Percentiles rank a stretch among this genome's conserved stretches.
Evolutionary conservation across 345 rosid genomes (phyloP).

Genomic region (Leavenworthia alabamica): DNA sequence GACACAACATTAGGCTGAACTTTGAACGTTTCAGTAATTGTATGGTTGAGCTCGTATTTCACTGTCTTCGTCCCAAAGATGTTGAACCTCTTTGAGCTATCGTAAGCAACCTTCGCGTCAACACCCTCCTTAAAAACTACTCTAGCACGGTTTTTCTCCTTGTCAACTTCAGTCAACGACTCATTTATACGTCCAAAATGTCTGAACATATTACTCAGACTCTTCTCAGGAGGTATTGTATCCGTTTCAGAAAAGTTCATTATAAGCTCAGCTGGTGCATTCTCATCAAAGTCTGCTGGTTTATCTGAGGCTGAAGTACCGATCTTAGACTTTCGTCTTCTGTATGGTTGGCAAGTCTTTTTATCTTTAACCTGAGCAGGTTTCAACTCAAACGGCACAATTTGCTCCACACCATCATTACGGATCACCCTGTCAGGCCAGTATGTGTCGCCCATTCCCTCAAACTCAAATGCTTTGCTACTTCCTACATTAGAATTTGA

Average conservation of each 20-base stretch:
- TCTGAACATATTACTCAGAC: slow-evolving; percentile 67
- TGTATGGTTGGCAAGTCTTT: slow-evolving; percentile 50
- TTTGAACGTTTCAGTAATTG: slow-evolving; percentile 49
- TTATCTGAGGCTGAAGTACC: slow-evolving; percentile 33
- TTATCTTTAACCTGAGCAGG: slow-evolving; percentile 39
- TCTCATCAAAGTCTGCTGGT: slow-evolving; percentile 47
- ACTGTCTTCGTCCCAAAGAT: slow-evolving; percentile 58
- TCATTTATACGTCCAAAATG: slow-evolving; percentile 73
- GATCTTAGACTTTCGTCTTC: slow-evolving; percentile 52
- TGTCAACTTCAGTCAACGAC: slow-evolving; percentile 66
- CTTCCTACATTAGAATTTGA: slow-evolving; percentile 36
- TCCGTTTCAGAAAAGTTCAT: slow-evolving; percentile 63
- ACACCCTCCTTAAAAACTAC: slow-evolving; percentile 67
- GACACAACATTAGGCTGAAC: slow-evolving; percentile 14
- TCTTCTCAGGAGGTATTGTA: slow-evolving; percentile 65
- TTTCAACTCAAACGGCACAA: slow-evolving; percentile 54
- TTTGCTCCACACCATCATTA: slow-evolving; percentile 76
- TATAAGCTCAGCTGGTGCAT: slow-evolving; percentile 71
- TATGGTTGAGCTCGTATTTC: slow-evolving; percentile 59
- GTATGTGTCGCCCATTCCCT: slow-evolving; percentile 83
- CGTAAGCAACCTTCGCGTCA: slow-evolving; percentile 79
- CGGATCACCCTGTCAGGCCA: slow-evolving; percentile 88
- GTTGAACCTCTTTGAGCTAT: slow-evolving; percentile 68
- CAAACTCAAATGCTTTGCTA: slow-evolving; percentile 83
- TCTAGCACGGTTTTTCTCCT: slow-evolving; percentile 66